These are phyloP conservation scores for Botrytis fabae DNA, from an alignment of 2,329 filamentous ascomycete genomes.

Conservation along the genomic window DNA sequence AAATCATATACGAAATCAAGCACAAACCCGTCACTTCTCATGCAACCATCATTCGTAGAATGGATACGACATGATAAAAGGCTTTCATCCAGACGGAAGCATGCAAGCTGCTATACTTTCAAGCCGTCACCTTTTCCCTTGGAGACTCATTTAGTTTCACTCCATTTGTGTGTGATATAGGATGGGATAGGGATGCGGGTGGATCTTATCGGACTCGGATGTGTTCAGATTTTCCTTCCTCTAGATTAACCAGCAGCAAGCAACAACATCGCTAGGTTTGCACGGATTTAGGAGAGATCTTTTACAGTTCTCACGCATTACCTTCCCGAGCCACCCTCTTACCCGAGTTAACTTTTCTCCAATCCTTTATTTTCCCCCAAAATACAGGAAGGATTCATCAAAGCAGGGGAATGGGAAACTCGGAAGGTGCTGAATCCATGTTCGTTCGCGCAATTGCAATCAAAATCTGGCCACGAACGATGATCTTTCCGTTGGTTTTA, in stretches of 20 bases:
- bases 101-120: background rate
- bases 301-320: constrained; percentile 13
- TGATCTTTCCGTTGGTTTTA: background rate
- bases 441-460: constrained; percentile 7
- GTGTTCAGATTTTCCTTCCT: background rate
- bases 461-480: background rate
- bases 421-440: constrained; percentile 14
- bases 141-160: background rate
- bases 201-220: background rate
- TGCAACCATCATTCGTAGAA: constrained; percentile 9
- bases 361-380: background rate
- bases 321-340: background rate
- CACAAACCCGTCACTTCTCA: constrained; percentile 12
- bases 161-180: background rate
- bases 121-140: background rate
- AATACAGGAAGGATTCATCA: constrained; percentile 13
- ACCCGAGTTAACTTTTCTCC: background rate
- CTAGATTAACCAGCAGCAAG: background rate
- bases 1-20: constrained; percentile 21
- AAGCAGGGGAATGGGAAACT: constrained; percentile 17
- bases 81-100: constrained; percentile 5
- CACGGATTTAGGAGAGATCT: constrained; percentile 14
- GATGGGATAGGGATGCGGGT: background rate
- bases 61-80: constrained; percentile 21
- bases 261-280: constrained; percentile 13